Conservation (phyloP, 306 rosid genomes). For the Acmispon strigosus region DNA sequence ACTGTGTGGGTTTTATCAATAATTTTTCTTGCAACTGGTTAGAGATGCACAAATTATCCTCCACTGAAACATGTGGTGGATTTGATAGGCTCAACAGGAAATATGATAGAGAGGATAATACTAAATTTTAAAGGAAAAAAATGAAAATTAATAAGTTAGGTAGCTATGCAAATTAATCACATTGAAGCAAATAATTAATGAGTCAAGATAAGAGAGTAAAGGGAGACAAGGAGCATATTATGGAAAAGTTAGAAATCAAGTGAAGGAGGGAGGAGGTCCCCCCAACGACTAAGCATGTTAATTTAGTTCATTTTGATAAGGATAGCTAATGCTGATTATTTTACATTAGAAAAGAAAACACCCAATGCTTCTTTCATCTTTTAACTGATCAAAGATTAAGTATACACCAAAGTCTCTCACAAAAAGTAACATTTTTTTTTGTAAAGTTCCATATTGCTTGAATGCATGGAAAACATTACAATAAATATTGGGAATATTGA, state of each 20-base stretch:
- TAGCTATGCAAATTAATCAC: conserved; percentile 27
- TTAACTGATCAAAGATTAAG: conserved; percentile 36
- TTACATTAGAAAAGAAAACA: conserved; percentile 8
- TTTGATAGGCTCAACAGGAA: conserved; percentile 17
- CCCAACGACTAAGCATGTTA: conserved; percentile 53
- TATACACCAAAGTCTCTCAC: conserved; percentile 30
- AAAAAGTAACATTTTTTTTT: background rate
- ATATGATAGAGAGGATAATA: conserved; percentile 2
- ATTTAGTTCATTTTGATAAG: conserved; percentile 28
- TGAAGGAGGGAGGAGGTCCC: conserved; percentile 47
- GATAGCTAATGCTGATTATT: conserved; percentile 33
- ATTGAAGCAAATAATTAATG: conserved; percentile 27
- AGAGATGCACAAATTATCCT: conserved; percentile 26
- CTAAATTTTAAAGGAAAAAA: background rate
- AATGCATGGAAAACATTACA: background rate
- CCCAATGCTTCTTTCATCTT: conserved; percentile 17
- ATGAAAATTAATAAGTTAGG: background rate
- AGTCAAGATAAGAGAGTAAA: conserved; percentile 36
- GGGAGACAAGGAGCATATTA: conserved; percentile 63
- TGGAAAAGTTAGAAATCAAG: conserved; percentile 43
- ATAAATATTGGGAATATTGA: background rate
- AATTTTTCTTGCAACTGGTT: conserved; percentile 11
- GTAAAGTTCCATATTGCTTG: background rate
- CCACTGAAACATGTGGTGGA: conserved; percentile 2
- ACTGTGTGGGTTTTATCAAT: background rate